Conservation (phyloP, 352 stramenopile genomes). For the Elongisporangium anandrum region DNA sequence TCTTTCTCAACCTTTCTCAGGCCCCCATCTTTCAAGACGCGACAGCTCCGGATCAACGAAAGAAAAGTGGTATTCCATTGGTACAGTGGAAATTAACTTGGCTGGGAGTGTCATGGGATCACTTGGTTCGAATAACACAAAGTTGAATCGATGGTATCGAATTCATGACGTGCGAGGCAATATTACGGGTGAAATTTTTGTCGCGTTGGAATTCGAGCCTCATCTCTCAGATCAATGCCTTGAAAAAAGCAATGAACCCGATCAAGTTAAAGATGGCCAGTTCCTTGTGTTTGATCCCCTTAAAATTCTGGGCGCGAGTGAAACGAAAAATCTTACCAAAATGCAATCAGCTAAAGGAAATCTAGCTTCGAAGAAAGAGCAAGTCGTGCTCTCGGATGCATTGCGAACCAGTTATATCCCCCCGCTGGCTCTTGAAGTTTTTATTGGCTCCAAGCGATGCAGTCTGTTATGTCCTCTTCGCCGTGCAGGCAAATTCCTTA, state of each 20-base stretch:
- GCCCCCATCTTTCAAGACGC: slow-evolving; percentile 13
- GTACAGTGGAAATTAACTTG: slow-evolving; percentile 80
- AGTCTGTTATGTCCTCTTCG: slow-evolving; percentile 81
- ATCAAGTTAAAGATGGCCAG: slow-evolving; percentile 78
- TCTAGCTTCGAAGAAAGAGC: slow-evolving; percentile 33
- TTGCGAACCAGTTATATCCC: slow-evolving; percentile 80
- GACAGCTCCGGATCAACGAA: slow-evolving; percentile 53
- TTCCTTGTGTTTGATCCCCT: slow-evolving; percentile 86
- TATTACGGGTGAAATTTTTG: slow-evolving; percentile 80
- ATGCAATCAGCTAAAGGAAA: slow-evolving; percentile 11
- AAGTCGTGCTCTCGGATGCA: slow-evolving; percentile 71
- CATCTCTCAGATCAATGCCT: slow-evolving; percentile 21
- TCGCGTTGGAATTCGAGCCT: slow-evolving; percentile 76
- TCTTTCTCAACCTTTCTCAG: neutral
- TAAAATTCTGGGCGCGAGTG: slow-evolving; percentile 51
- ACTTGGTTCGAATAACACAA: slow-evolving; percentile 45
- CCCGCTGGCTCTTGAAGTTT: slow-evolving; percentile 78
- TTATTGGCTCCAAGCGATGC: slow-evolving; percentile 62
- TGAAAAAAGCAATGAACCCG: slow-evolving; percentile 44
- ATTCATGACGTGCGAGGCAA: slow-evolving; percentile 76
- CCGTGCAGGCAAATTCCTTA: slow-evolving; percentile 83
- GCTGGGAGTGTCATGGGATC: slow-evolving; percentile 83
- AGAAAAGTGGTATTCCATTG: slow-evolving; percentile 72
- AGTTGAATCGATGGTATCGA: slow-evolving; percentile 81
- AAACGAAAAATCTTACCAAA: slow-evolving; percentile 12